A percentile compares a stretch with the other conserved stretches of the same genome.
phyloP scores from a whole-genome alignment of 1,139 yeast genomes.

The Kluyveromyces marxianus region DNA sequence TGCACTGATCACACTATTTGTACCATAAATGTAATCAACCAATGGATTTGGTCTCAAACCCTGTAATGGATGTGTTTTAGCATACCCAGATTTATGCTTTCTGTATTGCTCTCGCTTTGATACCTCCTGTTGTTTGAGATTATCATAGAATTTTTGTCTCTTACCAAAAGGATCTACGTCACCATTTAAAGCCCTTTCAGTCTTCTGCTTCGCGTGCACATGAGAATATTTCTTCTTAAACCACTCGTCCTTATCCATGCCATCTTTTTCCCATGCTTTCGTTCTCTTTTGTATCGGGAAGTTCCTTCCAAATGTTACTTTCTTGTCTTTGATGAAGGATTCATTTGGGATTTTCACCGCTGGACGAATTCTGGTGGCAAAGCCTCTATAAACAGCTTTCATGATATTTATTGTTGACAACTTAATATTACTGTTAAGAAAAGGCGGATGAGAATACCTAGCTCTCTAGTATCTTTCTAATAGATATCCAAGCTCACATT shows the following conservation, averaged over 20 bases:
- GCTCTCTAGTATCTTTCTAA: too few relatives aligned
- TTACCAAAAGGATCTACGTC: conserved; percentile 14
- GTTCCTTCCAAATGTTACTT: conserved; percentile 34
- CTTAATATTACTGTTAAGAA: too few relatives aligned
- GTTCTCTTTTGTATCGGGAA: conserved; percentile 34
- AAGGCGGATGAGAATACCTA: too few relatives aligned
- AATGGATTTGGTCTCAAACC: conserved; percentile 36
- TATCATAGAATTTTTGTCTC: conserved; percentile 14
- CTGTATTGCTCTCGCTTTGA: conserved; percentile 9
- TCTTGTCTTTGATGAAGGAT: conserved; percentile 1
- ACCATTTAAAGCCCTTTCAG: conserved; percentile 11
- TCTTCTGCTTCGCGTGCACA: conserved; percentile 44
- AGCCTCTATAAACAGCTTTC: neutral
- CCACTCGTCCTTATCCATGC: conserved; percentile 46
- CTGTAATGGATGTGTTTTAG: conserved; percentile 10
- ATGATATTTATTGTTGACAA: neutral
- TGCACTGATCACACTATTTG: conserved; percentile 68
- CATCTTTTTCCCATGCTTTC: conserved; percentile 55
- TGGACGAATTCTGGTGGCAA: conserved; percentile 5
- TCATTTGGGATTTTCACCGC: conserved; percentile 12
- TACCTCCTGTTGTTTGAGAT: conserved; percentile 11
- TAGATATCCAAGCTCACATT: too few relatives aligned
- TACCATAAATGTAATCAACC: conserved; percentile 68
- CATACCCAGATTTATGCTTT: conserved; percentile 14
- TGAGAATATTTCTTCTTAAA: conserved; percentile 51